Percentiles rank a stretch among this genome's conserved stretches.
phyloP scores from a whole-genome alignment of 2,329 filamentous ascomycete genomes.

The Ophiostoma angusticollis region DNA sequence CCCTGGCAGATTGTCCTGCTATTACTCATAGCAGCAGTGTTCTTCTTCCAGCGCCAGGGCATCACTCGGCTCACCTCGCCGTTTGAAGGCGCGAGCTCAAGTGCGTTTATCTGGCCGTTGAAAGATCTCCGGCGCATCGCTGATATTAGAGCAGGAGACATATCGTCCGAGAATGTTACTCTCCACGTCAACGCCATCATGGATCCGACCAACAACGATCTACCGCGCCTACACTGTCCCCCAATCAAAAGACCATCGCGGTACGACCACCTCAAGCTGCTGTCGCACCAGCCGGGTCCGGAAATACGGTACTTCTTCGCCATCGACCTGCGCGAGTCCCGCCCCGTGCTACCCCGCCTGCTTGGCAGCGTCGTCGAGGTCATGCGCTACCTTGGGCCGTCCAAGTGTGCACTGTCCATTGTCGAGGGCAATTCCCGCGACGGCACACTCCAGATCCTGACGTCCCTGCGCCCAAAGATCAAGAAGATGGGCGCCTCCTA shows the following conservation, averaged over 20 bases:
- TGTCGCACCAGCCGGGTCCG: not conserved
- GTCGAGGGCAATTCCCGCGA: conserved; percentile 43
- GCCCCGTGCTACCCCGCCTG: conserved; percentile 34
- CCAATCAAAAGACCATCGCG: not conserved
- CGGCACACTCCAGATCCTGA: conserved; percentile 38
- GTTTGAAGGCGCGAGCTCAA: not conserved
- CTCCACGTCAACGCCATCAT: conserved; percentile 14
- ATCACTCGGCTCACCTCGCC: conserved; percentile 1
- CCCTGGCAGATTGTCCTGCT: conserved; percentile 7
- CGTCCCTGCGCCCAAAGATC: conserved; percentile 27
- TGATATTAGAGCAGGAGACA: no score
- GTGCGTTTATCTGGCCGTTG: not conserved
- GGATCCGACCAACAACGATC: conserved; percentile 3
- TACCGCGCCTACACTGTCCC: conserved; percentile 13
- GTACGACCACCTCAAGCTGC: conserved; percentile 10
- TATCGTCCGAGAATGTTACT: conserved; percentile 2
- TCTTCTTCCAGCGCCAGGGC: conserved; percentile 10
- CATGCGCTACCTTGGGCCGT: conserved; percentile 26
- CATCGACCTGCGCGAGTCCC: conserved; percentile 34
- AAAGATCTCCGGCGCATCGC: no score
- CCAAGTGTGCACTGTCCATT: conserved; percentile 39
- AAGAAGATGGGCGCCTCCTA: conserved; percentile 27
- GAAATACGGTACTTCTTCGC: conserved; percentile 35
- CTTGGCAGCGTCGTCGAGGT: conserved; percentile 33
- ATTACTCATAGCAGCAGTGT: conserved; percentile 6